Base-by-base conservation (phyloP, 2,329 filamentous ascomycete species). In the Verticillium dahliae region DNA sequence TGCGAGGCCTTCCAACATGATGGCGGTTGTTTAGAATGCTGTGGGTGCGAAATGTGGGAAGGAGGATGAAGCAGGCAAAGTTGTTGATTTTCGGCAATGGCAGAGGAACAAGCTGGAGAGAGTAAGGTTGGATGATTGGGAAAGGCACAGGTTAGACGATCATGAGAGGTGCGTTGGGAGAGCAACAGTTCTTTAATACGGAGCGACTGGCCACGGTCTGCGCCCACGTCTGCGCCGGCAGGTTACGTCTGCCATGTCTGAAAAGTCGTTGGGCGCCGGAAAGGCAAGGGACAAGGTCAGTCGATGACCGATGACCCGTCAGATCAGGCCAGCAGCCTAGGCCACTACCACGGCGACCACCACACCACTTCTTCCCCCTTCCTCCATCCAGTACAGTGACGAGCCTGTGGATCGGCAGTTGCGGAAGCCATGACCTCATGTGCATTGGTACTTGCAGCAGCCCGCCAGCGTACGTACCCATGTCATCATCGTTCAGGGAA, bases 1-100 rank as follows among this genome's bases (percentile, higher is more conserved):
- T 67, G 83, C 69, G 65, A 81, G 68, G 65, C 71, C 71, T 38
- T 71, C 58, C 61, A 73, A 69, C 75, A 76, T 76, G 65, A 14
- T 56, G 11, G 31, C 27, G 27, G 54, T 34, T 34, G 9, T 31
- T 31, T 31, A 31, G 18, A 13, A 52, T 6, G 7, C 34, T 56
- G 31, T 35, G 31, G 27, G 22, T 22, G 45, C 10, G 45, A 13
- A 22, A 27, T n/a, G 45, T 52, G 45, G 13, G 45, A 52, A 22
- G 9, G 45, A n/a, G 11, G 45, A 10, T 52, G 45, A 27, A 22
- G 27, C 27, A 31, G 27, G 27, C 27, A 3, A 37, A 37, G 35
- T 13, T 37, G 35, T 37, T 37, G 9, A 2, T 52, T 52, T n/a
- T 27, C 22, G 18, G 18, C 22, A n/a, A 10, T 52, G 45, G 45